Base-by-base conservation (phyloP, 2,329 filamentous ascomycete genomes). In the Aspergillus ochraceus region DNA sequence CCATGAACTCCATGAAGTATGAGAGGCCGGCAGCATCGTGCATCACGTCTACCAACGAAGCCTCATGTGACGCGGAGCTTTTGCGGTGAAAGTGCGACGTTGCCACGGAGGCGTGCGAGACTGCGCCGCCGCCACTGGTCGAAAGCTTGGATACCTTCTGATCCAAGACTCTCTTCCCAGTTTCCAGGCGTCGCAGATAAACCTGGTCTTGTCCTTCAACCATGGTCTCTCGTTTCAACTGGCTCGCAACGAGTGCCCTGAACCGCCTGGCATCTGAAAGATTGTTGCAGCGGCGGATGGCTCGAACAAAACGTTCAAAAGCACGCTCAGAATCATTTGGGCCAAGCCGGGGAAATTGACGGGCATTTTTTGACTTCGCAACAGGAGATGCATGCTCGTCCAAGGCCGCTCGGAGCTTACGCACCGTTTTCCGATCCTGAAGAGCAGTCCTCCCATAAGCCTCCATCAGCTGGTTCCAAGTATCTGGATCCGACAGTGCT, bases 1-100 rank as follows among this genome's bases (percentile, higher is more conserved):
- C 95, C 95, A 99, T 99, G 71, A 92, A 98, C 73, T 99, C 95
- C 95, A 99, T 99, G 78, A 99, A 98, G 73, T 97, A 99, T 2
- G 95, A 98, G 9, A 99, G 82, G 0, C 92, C 94, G 1, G 94
- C 90, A 2, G 95, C 86, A 74, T 96, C 92, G 66, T 93, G 90
- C 59, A 99, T 82, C n/a, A 99, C 83, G 65, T 98, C 92, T 12
- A 88, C 86, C 2, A 98, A 81, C 0, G 90, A 88, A 8, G 89
- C 89, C 67, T 90, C 90, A 64, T 92, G 88, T 45, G 93, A 80
- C 49, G 83, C 84, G 2, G 90, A 89, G n/a, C 68, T 72, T 39
- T 71, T 71, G 30, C 71, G 72, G 39, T 70, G 74, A 36, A 71
- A 62, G 54, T 77, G 72, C 14, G 68, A 65, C 39, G 66, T 60